Evolutionary conservation across 1,139 yeast species (phyloP).

Genomic region (Lodderomyces orthopsilosis): DNA sequence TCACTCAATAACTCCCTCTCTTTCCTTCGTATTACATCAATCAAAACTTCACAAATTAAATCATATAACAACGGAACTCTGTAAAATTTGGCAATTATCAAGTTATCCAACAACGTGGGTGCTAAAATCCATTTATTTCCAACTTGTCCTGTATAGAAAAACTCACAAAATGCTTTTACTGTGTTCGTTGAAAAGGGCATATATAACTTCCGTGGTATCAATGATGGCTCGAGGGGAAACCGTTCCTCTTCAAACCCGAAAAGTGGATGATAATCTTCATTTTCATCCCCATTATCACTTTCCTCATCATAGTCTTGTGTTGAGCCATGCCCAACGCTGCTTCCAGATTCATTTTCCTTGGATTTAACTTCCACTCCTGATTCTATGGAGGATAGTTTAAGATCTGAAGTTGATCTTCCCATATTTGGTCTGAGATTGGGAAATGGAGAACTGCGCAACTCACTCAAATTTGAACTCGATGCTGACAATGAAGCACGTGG

Average conservation of each 20-base stretch:
- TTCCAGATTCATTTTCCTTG: not conserved
- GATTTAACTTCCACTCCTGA: not conserved
- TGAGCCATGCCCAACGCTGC: not conserved
- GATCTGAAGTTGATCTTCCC: slow-evolving; percentile 1
- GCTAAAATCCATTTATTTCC: slow-evolving; percentile 68
- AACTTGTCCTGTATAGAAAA: slow-evolving; percentile 73
- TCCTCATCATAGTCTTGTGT: not conserved
- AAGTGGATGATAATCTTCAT: not conserved
- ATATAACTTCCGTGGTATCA: slow-evolving; percentile 65
- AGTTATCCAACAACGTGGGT: slow-evolving; percentile 65
- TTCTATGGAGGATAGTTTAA: not conserved
- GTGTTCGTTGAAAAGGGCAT: slow-evolving; percentile 63
- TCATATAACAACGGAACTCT: slow-evolving; percentile 69
- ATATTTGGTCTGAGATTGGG: slow-evolving; percentile 21
- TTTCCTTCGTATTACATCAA: slow-evolving; percentile 64
- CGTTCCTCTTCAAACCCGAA: slow-evolving; percentile 25
- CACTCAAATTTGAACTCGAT: slow-evolving; percentile 17
- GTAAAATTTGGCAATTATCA: slow-evolving; percentile 60
- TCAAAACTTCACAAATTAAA: slow-evolving; percentile 63
- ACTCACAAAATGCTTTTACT: slow-evolving; percentile 66
- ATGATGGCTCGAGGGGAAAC: slow-evolving; percentile 52
- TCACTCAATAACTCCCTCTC: slow-evolving; percentile 33
- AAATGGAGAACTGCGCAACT: slow-evolving; percentile 17
- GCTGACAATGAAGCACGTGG: slow-evolving; percentile 47
- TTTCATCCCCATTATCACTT: not conserved